Conservation (phyloP, 148 eudicot species). For the Spergularia bocconei region DNA sequence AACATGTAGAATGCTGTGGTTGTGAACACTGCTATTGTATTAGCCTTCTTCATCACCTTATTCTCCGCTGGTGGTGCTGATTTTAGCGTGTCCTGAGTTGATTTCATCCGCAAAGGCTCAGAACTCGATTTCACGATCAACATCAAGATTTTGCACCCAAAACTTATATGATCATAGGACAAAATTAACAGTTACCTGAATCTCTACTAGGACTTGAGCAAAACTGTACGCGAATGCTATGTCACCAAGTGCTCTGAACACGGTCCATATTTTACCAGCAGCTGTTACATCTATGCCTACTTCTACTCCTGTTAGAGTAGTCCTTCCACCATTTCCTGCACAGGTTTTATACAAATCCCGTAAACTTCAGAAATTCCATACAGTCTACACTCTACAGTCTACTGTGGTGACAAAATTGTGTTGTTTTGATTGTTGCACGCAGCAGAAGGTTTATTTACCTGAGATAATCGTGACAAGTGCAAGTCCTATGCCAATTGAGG, state of each 20-base stretch:
- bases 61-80: constrained; percentile 54
- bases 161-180: too few relatives aligned
- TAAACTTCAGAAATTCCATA: not conserved
- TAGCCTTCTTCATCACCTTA: constrained; percentile 73
- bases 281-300: constrained; percentile 44
- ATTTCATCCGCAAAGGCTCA: not conserved
- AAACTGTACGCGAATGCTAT: constrained; percentile 67
- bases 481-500: constrained; percentile 67
- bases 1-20: constrained; percentile 61
- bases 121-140: not conserved
- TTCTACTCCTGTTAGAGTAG: constrained; percentile 54
- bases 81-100: constrained; percentile 52
- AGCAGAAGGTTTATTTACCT: constrained; percentile 28
- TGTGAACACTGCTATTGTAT: constrained; percentile 38
- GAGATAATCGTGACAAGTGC: constrained; percentile 54
- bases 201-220: constrained; percentile 58
- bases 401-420: too few relatives aligned
- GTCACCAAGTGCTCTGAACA: constrained; percentile 62
- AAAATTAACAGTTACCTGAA: constrained; percentile 39
- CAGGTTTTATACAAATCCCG: not conserved
- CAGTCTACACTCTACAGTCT: not conserved
- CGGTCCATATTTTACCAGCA: constrained; percentile 56
- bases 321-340: constrained; percentile 46
- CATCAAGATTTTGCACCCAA: not conserved
- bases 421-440: too few relatives aligned